phyloP scores from a whole-genome alignment of 805 yeast genomes.

The Lipomyces yamanashiensis region DNA sequence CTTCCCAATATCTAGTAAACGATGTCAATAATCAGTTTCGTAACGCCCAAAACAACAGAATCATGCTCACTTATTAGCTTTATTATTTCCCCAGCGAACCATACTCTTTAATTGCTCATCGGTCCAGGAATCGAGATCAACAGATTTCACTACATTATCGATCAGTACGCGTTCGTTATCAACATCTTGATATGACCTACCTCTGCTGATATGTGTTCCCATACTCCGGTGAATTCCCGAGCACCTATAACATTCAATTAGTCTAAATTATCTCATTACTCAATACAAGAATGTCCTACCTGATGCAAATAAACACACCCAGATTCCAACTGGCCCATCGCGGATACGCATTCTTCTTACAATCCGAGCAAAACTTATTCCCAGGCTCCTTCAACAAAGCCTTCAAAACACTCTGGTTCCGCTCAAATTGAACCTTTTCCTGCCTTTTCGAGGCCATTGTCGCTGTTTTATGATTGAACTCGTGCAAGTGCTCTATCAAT shows the following conservation, averaged over 20 bases:
- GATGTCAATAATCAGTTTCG: background rate
- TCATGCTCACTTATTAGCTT: slow-evolving; percentile 57
- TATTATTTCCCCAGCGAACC: slow-evolving; percentile 85
- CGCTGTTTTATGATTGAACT: background rate
- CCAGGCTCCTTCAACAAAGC: slow-evolving; percentile 75
- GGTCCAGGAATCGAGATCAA: slow-evolving; percentile 95
- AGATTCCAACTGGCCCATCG: slow-evolving; percentile 98
- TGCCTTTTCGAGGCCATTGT: slow-evolving; percentile 36
- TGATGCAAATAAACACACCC: slow-evolving; percentile 88
- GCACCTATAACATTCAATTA: slow-evolving; percentile 54
- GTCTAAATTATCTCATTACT: background rate
- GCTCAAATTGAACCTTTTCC: slow-evolving; percentile 48
- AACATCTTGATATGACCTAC: slow-evolving; percentile 27
- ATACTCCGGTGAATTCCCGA: slow-evolving; percentile 94
- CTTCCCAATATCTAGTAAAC: slow-evolving; percentile 69
- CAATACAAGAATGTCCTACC: slow-evolving; percentile 34
- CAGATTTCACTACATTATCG: slow-evolving; percentile 67
- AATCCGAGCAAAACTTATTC: slow-evolving; percentile 86
- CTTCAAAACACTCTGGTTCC: slow-evolving; percentile 72
- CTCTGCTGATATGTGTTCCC: slow-evolving; percentile 91
- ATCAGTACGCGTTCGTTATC: background rate
- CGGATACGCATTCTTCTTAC: slow-evolving; percentile 87
- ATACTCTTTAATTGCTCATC: slow-evolving; percentile 84
- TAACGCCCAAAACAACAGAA: background rate
- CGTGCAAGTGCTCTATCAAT: background rate